Percentiles rank a stretch among this genome's conserved stretches.
phyloP scores from a whole-genome alignment of 2,329 filamentous ascomycete species.

The Cladophialophora immunda region DNA sequence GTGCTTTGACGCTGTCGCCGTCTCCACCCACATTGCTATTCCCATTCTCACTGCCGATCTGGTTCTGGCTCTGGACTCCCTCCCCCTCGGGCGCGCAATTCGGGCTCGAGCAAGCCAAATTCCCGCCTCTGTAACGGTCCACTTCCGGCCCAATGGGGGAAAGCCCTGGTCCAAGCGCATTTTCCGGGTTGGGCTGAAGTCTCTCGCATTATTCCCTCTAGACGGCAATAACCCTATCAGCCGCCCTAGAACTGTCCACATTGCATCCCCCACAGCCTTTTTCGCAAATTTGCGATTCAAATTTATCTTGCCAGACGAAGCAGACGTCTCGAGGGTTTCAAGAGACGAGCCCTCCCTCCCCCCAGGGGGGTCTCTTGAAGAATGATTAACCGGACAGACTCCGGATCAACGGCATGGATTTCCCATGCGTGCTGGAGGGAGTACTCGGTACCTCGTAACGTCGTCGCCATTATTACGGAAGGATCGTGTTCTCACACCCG shows the following conservation, averaged over 20 bases:
- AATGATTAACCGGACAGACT: conserved; percentile 17
- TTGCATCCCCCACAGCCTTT: not conserved
- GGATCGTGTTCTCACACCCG: not conserved
- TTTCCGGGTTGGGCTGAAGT: not conserved
- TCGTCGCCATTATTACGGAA: not conserved
- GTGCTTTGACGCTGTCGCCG: conserved; percentile 8
- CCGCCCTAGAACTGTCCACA: not conserved
- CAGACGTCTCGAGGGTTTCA: not conserved
- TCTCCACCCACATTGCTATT: not conserved
- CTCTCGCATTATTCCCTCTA: conserved; percentile 10
- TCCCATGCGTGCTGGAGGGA: not conserved
- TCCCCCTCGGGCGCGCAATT: not conserved
- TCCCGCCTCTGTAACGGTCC: conserved; percentile 5
- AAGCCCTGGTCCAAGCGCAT: not conserved
- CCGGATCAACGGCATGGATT: conserved; percentile 12
- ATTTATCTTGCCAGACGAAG: not conserved
- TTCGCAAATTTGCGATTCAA: not conserved
- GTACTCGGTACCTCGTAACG: not conserved
- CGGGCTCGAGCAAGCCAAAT: not conserved
- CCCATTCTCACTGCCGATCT: not conserved
- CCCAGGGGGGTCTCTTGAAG: not conserved
- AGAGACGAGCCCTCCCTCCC: not conserved
- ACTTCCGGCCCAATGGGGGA: not conserved
- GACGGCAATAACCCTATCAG: conserved; percentile 15
- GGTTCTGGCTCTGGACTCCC: not conserved